Evolutionary conservation across 192 early-diverging fungal genomes (phyloP).

Genomic region (Thoreauomyces humboldtii): DNA sequence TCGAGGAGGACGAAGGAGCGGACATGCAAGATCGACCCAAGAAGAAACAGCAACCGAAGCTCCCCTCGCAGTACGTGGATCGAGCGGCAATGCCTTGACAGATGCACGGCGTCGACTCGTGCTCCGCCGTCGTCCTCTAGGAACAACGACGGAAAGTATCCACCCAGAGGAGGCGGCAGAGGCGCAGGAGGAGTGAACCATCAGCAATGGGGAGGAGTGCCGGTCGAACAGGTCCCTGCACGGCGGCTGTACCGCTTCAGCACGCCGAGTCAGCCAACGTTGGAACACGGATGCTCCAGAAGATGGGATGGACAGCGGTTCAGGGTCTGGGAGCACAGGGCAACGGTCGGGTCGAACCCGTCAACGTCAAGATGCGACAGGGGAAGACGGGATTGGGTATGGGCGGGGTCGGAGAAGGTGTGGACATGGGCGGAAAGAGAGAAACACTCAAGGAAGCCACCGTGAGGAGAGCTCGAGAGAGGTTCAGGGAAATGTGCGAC

Average conservation of each 20-base stretch:
- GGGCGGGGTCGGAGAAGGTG: neutral
- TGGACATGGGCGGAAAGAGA: neutral
- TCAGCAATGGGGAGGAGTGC: too few relatives aligned
- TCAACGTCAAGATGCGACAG: conserved; percentile 15
- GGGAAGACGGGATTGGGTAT: conserved; percentile 14
- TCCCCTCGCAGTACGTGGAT: conserved; percentile 17
- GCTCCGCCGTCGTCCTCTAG: too few relatives aligned
- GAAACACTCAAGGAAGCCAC: conserved; percentile 28
- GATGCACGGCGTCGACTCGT: conserved; percentile 17
- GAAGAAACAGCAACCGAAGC: neutral
- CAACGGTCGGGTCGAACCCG: conserved; percentile 26
- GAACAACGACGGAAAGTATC: too few relatives aligned
- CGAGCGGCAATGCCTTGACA: conserved; percentile 24
- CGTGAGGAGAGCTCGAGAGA: conserved; percentile 16
- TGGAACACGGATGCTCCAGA: conserved; percentile 24
- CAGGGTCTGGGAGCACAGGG: conserved; percentile 28
- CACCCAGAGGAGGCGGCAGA: too few relatives aligned
- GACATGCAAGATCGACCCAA: neutral
- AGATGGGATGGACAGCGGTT: conserved; percentile 39
- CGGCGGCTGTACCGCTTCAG: neutral
- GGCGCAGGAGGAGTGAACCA: too few relatives aligned
- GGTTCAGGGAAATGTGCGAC: conserved; percentile 27
- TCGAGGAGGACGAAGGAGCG: neutral
- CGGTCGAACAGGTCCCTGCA: too few relatives aligned
- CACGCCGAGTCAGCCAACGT: conserved; percentile 15